Base-by-base conservation (phyloP, 495 filamentous ascomycete species). In the Tuber magnatum region DNA sequence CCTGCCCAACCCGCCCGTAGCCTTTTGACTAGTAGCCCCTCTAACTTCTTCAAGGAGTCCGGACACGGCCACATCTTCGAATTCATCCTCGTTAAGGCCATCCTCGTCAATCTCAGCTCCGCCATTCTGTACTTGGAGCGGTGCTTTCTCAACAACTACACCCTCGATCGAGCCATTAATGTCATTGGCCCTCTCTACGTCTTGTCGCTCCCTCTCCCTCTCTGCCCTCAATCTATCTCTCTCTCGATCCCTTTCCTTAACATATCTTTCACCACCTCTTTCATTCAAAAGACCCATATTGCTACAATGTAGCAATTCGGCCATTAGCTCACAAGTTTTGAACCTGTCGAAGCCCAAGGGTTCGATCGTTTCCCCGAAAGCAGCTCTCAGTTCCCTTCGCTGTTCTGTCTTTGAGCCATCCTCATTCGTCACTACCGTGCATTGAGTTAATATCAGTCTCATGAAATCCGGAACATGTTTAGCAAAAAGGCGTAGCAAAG, bases 321-420 rank as follows among this genome's bases (percentile, higher is more conserved):
- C 95, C 96, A 99, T 98, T 78, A 99, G 86, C 84, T 99, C 95
- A 82, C 96, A 99, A 0, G 95, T 97, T 86, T 99, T 99, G 86
- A 99, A 99, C 16, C 95, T 87, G 83, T 99, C 95, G 81, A 99
- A 99, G 2, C 95, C 96, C 28, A 99, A 86, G 12, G 96, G 94
- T 84, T 99, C 94, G 74, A 98, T 97, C 82, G 90, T 91, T 71
- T 88, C 88, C 44, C 94, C 94, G 86, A 94, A 99, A 1, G 95
- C 94, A 10, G 91, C 91, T 76, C 88, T 92, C 77, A 97, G 86
- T 73, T 91, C 88, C 69, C 90, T 89, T 73, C 88, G 86, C 73
- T 87, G 88, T 43, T 89, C 87, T 14, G 84, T 86, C 74, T 87
- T 89, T 35, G 88, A 86, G 43, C 88, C 88, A 76, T 88, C 88